Evolutionary conservation across 164 flowering plant species (phyloP).

Genomic region (Macadamia integrifolia): DNA sequence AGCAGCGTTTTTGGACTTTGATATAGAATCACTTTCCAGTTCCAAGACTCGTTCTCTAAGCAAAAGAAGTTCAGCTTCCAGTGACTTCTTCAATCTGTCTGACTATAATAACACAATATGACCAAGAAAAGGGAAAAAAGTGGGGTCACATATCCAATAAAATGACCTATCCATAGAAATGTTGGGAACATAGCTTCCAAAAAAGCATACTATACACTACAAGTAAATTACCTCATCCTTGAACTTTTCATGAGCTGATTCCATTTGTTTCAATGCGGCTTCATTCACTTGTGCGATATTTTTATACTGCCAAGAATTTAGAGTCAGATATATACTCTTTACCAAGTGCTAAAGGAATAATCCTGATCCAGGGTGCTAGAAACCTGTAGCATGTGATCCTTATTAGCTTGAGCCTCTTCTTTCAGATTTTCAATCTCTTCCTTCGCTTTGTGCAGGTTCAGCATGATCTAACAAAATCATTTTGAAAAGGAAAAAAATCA

Average conservation of each 20-base stretch:
- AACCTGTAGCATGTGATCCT: conserved; percentile 93
- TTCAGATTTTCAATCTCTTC: conserved; percentile 62
- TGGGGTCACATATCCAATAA: neutral
- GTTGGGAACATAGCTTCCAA: neutral
- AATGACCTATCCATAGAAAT: neutral
- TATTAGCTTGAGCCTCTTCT: conserved; percentile 58
- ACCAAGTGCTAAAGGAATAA: neutral
- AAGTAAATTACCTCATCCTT: conserved; percentile 53
- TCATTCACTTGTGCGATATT: conserved; percentile 86
- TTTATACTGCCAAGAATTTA: conserved; percentile 59
- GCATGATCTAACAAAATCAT: conserved; percentile 23
- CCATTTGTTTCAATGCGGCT: conserved; percentile 78
- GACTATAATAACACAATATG: conserved; percentile 34
- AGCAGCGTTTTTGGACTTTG: conserved; percentile 51
- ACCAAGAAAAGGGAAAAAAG: neutral
- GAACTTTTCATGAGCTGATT: conserved; percentile 60
- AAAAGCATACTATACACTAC: neutral
- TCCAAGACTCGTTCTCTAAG: conserved; percentile 50
- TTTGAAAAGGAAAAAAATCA: too few relatives aligned
- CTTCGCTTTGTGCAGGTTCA: conserved; percentile 32
- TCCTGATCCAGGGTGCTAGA: neutral
- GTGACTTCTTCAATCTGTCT: conserved; percentile 51
- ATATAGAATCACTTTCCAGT: conserved; percentile 49
- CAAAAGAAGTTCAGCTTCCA: conserved; percentile 62
- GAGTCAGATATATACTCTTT: neutral